Conservation (phyloP, 2,329 filamentous ascomycete genomes). For the Achaetomium macrosporum region DNA sequence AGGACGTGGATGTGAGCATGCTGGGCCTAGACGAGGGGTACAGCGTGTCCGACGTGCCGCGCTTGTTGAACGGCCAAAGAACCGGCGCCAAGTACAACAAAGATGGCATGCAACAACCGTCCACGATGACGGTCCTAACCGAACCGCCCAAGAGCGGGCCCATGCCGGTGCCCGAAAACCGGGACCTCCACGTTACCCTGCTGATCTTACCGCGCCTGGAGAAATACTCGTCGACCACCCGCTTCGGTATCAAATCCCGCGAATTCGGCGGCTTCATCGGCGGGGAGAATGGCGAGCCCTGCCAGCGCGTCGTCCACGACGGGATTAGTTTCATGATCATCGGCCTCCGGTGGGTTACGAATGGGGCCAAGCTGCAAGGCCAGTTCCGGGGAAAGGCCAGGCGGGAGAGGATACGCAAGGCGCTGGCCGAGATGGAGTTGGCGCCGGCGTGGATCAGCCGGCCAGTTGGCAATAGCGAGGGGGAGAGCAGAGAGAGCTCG, state of each 20-base stretch:
- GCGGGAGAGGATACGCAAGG: slow-evolving; percentile 51
- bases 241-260: slow-evolving; percentile 76
- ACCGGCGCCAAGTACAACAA: slow-evolving; percentile 15
- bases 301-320: slow-evolving; percentile 51
- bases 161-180: slow-evolving; percentile 56
- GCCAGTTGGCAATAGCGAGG: slow-evolving; percentile 17
- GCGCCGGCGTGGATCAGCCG: slow-evolving; percentile 32
- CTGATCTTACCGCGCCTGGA: slow-evolving; percentile 75
- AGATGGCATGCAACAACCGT: slow-evolving; percentile 8
- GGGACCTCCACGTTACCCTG: slow-evolving; percentile 82
- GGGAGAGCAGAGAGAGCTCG: neutral
- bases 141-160: slow-evolving; percentile 56
- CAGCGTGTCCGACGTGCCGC: slow-evolving; percentile 21
- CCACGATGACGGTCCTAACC: slow-evolving; percentile 38
- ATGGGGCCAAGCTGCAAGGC: slow-evolving; percentile 58
- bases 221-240: slow-evolving; percentile 67
- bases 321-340: slow-evolving; percentile 85
- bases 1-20: slow-evolving; percentile 66
- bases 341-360: slow-evolving; percentile 76
- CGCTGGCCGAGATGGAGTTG: slow-evolving; percentile 46
- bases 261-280: slow-evolving; percentile 61
- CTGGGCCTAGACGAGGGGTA: slow-evolving; percentile 49
- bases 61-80: slow-evolving; percentile 27
- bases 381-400: slow-evolving; percentile 51
- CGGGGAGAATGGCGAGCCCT: slow-evolving; percentile 30